Evolutionary conservation across 2,329 filamentous ascomycete genomes (phyloP), one percentile per base, ranked within the genome.

Genomic region (Trichothecium roseum): DNA sequence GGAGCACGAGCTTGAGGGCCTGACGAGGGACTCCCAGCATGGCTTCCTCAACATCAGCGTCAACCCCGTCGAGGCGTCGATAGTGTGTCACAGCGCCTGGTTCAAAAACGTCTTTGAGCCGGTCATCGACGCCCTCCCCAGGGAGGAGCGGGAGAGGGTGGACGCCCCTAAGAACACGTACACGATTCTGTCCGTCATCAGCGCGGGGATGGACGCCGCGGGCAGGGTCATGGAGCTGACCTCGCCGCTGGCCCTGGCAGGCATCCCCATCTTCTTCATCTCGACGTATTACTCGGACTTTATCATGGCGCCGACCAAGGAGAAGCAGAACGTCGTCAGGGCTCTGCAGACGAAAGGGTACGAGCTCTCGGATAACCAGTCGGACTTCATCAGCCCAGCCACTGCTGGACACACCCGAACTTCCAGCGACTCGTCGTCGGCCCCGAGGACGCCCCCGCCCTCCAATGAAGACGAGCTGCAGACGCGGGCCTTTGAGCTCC

Each of bases 261-360:
- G 86, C 47, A 91, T 96, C 35, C 84, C 89, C 36, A 94, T 98
- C 52, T 95, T 96, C 67, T 96, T 96, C 70, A 94, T 95, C 56
- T 95, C 89, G 4, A 95, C 87, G 22, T 98, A 96, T 60, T 96
- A 94, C 60, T 91, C 84, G 24, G 89, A 98, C 62, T 96, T 94
- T 59, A 93, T 98, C 48, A 72, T 96, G 26, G 86, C 95, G 1
- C 88, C 91, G 1, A 70, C 70, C 36, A 83, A 79, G 52, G 78
- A 82, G 49, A 78, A 81, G 34, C 63, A 72, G 18, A 80, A 78
- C 28, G 88, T 96, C 32, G 76, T 86, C 24, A 69, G 78, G 39
- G 82, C 86, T 0, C 68, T 96, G 5, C 69, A 89, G 40, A 74
- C 78, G 14, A 76, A 82, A 32, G 87, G 87, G 2, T 95, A 95